Evolutionary conservation across 805 yeast genomes (phyloP), one percentile per base, ranked within the genome.

Genomic region (Teunomyces lycoperdinae): DNA sequence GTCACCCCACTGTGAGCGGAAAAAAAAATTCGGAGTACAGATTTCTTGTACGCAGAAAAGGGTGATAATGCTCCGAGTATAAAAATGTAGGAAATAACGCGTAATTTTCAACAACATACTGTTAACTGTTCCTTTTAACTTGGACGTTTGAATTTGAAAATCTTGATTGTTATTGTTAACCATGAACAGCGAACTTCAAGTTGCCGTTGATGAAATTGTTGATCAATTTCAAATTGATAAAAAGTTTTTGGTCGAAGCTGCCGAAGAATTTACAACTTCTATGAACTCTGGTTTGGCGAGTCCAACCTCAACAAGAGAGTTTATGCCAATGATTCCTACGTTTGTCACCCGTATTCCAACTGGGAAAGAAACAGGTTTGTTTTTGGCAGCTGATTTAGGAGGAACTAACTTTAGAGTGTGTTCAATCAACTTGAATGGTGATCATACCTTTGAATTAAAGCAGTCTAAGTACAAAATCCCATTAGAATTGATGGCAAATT

Each of bases 321-420:
- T 62, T 47, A 69, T 70, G 71, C 92, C 94, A 35, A 94, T 92
- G 99, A 89, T 94, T 58, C 98, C 98, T 32, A 81, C 96, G 1
- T 92, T 68, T 62, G 96, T 92, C 30, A 88, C 96, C 7, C 76
- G 79, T 9, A 78, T 89, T 48, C 99, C 99, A 17, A 79, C 77
- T 38, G 99, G 99, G 39, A 75, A 79, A 42, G 99, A 92, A 64
- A 75, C 73, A 47, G 98, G 98, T 40, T 74, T 87, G 34, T 81
- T 78, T 52, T 71, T 92, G 50, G 98, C 98, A 46, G 96, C 94
- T 4, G 98, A 92, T 63, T 76, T 92, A 45, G 99, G 99, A 52
- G 98, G 98, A 44, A 91, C 98, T 49, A 91, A 94, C 66, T 89
- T 92, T 70, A 78, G 99, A 60, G 96, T 94, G 24, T 90, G 97